Conservation (phyloP, 306 rosid genomes). For the Prunus dulcis region DNA sequence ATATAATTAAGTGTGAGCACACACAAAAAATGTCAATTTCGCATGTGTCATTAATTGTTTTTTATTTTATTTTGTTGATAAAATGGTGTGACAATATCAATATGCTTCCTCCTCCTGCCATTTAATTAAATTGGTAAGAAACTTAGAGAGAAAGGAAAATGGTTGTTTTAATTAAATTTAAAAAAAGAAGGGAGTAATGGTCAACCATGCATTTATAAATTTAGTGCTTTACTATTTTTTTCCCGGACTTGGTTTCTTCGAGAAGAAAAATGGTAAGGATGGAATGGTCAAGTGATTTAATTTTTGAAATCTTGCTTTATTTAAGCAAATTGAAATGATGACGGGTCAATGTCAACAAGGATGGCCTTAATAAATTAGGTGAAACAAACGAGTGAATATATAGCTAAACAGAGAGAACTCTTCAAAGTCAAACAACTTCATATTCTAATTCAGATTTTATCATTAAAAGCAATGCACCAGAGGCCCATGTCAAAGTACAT, state of each 20-base stretch:
- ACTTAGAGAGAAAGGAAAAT: too few relatives aligned
- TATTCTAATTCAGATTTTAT: not conserved
- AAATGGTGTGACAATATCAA: not conserved
- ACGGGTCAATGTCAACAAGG: conserved; percentile 28
- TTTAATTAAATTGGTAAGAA: too few relatives aligned
- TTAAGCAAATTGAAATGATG: not conserved
- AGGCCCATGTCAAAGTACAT: too few relatives aligned
- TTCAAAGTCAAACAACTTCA: too few relatives aligned
- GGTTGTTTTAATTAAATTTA: too few relatives aligned
- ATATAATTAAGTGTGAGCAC: not conserved
- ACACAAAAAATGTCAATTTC: not conserved
- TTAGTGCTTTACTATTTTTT: not conserved
- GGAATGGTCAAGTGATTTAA: not conserved
- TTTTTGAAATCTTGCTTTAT: not conserved
- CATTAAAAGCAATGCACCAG: too few relatives aligned
- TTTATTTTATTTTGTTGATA: not conserved
- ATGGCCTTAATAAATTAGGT: conserved; percentile 16
- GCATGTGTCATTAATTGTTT: not conserved
- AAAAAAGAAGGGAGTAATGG: too few relatives aligned
- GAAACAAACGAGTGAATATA: conserved; percentile 13
- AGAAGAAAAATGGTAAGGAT: not conserved
- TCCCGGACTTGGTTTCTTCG: not conserved
- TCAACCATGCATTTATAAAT: not conserved
- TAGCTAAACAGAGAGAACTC: conserved; percentile 6
- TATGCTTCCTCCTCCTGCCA: too few relatives aligned